These are phyloP conservation scores for Rubia yunnanensis DNA, from an alignment of 257 asterid species.

Conservation along the genomic window DNA sequence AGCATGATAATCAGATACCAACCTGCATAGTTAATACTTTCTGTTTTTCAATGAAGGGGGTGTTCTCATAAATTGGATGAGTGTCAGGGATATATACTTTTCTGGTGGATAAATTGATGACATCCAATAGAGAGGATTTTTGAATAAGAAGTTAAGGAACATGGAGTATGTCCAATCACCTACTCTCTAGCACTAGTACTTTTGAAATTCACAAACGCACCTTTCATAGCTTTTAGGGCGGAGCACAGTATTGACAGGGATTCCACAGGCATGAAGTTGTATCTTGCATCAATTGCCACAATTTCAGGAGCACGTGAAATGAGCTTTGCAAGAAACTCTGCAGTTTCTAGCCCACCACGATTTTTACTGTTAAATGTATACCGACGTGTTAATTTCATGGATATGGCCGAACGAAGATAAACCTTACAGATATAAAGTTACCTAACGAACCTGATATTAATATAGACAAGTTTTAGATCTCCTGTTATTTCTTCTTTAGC, in stretches of 20 bases:
- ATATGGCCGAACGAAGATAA: not conserved
- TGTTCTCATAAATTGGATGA: not conserved
- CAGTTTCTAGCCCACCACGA: conserved; percentile 74
- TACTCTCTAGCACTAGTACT: not conserved
- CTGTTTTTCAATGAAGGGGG: not conserved
- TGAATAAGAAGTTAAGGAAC: not conserved
- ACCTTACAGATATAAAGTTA: not conserved
- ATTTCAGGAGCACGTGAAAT: conserved; percentile 41
- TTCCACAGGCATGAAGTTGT: conserved; percentile 65
- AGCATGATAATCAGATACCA: not conserved
- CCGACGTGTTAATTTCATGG: conserved; percentile 13
- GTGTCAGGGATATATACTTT: not conserved
- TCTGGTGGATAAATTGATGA: not conserved
- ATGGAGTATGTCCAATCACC: not conserved
- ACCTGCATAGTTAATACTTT: not conserved
- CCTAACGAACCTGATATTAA: conserved; percentile 60
- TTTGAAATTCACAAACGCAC: conserved; percentile 21
- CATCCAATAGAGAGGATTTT: not conserved
- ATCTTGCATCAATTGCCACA: conserved; percentile 53
- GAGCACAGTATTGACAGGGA: conserved; percentile 46
- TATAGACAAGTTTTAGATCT: conserved; percentile 41
- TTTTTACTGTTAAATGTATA: conserved; percentile 49
- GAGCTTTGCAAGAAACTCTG: conserved; percentile 55
- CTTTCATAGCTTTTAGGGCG: conserved; percentile 50
- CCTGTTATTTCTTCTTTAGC: conserved; percentile 38